Base-by-base conservation (phyloP, 345 rosid genomes). In the Barbarea vulgaris region DNA sequence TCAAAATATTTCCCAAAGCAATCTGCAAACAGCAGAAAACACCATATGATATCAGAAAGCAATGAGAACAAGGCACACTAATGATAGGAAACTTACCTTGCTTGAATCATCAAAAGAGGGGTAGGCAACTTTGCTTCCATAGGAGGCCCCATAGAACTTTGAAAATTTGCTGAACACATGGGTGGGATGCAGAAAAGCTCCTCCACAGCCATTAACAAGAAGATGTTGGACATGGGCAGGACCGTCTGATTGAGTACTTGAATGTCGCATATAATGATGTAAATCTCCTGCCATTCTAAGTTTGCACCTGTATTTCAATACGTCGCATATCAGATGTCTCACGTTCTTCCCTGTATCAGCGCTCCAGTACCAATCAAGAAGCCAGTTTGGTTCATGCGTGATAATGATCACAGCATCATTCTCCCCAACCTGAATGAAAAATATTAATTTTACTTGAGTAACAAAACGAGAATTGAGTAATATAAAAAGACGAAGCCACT, bases 261-360 rank as follows among this genome's bases (percentile, higher is more conserved):
- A 90, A 83, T 92, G 99, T 33, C 97, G 94, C 99, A 92, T 92
- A 78, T 92, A 95, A 78, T 92, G 96, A 86, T 95, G 99, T 87
- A 95, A 79, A 84, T 95, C 99, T 57, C 99, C 98, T 39, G 99
- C 97, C 72, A 95, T 77, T 79, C 96, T 85, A 78, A 95, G 96
- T 74, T 90, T 95, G 70, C 98, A 95, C 81, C 97, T 89, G 84
- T 93, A 93, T 73, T 87, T 88, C 81, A 95, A 82, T 81, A 84
- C 84, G 75, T 89, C 96, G 77, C 88, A 72, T 78, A 90, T 86
- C 80, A 95, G 83, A 77, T 95, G 91, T 33, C 84, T 75, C 81
- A 95, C 89, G 77, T 95, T 95, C 77, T 85, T 87, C 60, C 96
- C 99, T 54, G 98, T 85, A 59, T 81, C 82, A 41, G 74, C 77